Evolutionary conservation across 805 yeast genomes (phyloP).

Genomic region (Clavispora santaluciae): DNA sequence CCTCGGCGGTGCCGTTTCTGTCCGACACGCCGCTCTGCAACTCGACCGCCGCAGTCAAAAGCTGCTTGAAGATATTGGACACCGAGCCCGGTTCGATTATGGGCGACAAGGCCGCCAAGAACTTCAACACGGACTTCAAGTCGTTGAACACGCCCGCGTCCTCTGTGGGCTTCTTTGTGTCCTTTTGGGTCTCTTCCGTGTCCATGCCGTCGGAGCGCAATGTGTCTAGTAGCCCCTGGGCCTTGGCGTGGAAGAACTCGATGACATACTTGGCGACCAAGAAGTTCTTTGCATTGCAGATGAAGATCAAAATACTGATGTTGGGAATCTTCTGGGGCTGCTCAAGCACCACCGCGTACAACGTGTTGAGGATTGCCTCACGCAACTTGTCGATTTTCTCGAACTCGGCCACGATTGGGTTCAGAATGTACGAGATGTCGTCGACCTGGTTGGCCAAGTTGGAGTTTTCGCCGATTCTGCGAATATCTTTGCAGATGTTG

Average conservation of each 20-base stretch:
- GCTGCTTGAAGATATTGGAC: constrained; percentile 43
- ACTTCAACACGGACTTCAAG: constrained; percentile 65
- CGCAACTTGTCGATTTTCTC: constrained; percentile 59
- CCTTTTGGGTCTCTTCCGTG: constrained; percentile 6
- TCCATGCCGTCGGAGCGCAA: constrained; percentile 15
- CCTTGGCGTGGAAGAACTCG: constrained; percentile 61
- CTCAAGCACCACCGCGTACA: constrained; percentile 69
- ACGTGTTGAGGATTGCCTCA: constrained; percentile 53
- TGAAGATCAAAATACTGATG: constrained; percentile 61
- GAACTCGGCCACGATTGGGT: constrained; percentile 61
- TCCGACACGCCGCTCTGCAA: constrained; percentile 38
- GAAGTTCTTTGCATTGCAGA: constrained; percentile 59
- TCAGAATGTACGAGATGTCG: constrained; percentile 60
- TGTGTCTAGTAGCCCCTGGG: constrained; percentile 50
- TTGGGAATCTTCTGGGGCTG: constrained; percentile 87
- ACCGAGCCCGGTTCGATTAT: constrained; percentile 47
- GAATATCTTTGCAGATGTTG: constrained; percentile 41
- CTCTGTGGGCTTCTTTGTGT: constrained; percentile 13
- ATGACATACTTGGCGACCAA: constrained; percentile 65
- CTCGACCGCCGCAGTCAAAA: constrained; percentile 52
- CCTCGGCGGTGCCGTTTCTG: constrained; percentile 62
- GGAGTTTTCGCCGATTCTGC: constrained; percentile 40
- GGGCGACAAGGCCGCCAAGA: constrained; percentile 62
- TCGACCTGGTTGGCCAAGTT: constrained; percentile 37
- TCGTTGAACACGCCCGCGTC: constrained; percentile 63